Conservation (phyloP, 371 early-diverging fungal species). For the Funneliformis caledonium region DNA sequence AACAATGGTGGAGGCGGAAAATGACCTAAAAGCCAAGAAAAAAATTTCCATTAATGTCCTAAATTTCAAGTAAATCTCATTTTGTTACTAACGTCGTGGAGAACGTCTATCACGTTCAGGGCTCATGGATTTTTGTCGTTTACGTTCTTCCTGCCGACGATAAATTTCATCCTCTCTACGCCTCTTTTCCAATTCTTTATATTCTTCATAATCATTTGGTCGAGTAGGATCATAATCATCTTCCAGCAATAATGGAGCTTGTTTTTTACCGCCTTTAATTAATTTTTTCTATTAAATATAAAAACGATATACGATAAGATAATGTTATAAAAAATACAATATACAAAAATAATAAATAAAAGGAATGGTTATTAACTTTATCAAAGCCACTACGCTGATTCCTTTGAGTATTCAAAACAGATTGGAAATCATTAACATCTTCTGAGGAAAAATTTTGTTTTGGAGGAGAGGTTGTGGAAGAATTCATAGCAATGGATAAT, state of each 20-base stretch:
- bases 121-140: slow-evolving; percentile 10
- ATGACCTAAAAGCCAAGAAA: background rate
- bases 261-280: slow-evolving; percentile 19
- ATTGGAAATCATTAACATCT: slow-evolving; percentile 33
- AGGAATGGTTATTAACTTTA: slow-evolving; percentile 19
- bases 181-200: slow-evolving; percentile 36
- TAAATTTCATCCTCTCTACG: slow-evolving; percentile 34
- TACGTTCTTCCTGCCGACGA: slow-evolving; percentile 8
- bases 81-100: slow-evolving; percentile 15
- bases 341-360: background rate
- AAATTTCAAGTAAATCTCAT: background rate
- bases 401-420: background rate
- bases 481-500: background rate
- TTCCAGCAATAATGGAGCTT: slow-evolving; percentile 27
- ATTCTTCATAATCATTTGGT: slow-evolving; percentile 42
- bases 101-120: slow-evolving; percentile 3
- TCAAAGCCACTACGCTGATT: slow-evolving; percentile 31
- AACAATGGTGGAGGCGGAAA: slow-evolving; percentile 33
- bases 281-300: slow-evolving; percentile 20
- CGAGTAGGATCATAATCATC: slow-evolving; percentile 41
- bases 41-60: background rate
- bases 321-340: background rate
- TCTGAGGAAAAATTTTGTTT: slow-evolving; percentile 18
- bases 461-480: background rate
- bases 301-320: background rate